Conservation (phyloP, 176 grass and related monocot species). For the Ampelocalamus luodianensis region DNA sequence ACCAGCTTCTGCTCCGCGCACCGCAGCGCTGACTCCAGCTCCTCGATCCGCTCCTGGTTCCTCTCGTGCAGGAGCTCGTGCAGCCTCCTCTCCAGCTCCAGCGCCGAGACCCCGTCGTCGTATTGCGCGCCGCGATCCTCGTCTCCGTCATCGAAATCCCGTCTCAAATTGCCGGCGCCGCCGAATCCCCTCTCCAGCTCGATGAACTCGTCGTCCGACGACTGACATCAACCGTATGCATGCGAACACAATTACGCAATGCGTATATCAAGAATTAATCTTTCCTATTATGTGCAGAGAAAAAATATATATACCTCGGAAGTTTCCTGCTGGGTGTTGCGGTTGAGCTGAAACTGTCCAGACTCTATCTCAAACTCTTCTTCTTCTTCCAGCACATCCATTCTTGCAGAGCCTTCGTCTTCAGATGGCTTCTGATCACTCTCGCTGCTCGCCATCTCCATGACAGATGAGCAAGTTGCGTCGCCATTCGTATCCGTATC, state of each 20-base stretch:
- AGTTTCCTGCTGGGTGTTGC: neutral
- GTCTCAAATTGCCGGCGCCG: neutral
- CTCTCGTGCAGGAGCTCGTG: conserved; percentile 52
- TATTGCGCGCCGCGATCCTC: neutral
- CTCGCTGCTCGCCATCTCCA: neutral
- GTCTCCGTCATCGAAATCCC: neutral
- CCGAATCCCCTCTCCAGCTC: conserved; percentile 39
- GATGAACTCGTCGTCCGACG: conserved; percentile 50
- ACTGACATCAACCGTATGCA: neutral
- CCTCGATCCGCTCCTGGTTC: conserved; percentile 51
- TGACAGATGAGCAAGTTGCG: neutral
- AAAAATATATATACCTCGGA: conserved; percentile 7
- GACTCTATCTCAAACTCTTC: neutral
- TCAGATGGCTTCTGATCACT: neutral
- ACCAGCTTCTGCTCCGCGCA: conserved; percentile 37
- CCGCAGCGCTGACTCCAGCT: conserved; percentile 56
- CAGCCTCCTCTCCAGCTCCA: conserved; percentile 66
- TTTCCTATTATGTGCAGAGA: neutral
- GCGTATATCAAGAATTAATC: neutral
- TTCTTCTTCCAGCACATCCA: neutral
- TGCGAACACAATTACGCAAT: neutral
- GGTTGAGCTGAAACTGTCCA: neutral
- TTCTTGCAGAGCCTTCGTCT: neutral
- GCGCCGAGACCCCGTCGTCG: conserved; percentile 32
- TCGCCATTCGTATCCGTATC: neutral